These are phyloP conservation scores for Craspedostauros australis DNA, from an alignment of 108 stramenopile species.

Conservation along the genomic window DNA sequence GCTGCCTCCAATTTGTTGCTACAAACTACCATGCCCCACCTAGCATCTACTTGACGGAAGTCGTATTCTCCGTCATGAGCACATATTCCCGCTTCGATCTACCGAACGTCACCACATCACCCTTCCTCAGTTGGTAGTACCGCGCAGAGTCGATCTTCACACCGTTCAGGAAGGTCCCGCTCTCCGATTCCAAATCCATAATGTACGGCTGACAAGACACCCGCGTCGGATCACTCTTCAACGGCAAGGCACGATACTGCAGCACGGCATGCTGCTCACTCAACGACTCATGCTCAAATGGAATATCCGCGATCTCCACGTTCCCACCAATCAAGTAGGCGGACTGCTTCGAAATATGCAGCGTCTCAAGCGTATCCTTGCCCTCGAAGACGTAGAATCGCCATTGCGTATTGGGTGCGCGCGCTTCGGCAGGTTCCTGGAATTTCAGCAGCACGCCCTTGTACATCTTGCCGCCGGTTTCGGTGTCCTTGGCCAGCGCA, in stretches of 20 bases:
- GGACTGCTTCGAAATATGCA: slow-evolving; percentile 84
- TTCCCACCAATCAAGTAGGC: slow-evolving; percentile 94
- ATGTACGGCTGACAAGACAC: slow-evolving; percentile 84
- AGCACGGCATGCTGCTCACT: slow-evolving; percentile 96
- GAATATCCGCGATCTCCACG: slow-evolving; percentile 82
- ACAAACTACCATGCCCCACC: too few species aligned
- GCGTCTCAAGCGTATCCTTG: slow-evolving; percentile 60
- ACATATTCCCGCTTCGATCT: slow-evolving; percentile 92
- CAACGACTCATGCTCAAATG: slow-evolving; percentile 74
- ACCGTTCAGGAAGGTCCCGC: slow-evolving; percentile 93
- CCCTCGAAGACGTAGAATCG: slow-evolving; percentile 90
- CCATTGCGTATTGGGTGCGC: slow-evolving; percentile 88
- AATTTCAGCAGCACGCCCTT: slow-evolving; percentile 93
- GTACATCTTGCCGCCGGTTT: slow-evolving; percentile 80
- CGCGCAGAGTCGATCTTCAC: slow-evolving; percentile 83
- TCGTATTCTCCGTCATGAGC: slow-evolving; percentile 80
- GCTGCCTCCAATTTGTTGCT: too few species aligned
- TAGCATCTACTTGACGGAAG: slow-evolving; percentile 7
- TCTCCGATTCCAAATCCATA: slow-evolving; percentile 95
- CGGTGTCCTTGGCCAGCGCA: slow-evolving; percentile 84
- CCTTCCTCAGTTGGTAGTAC: slow-evolving; percentile 90
- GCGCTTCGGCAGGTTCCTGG: slow-evolving; percentile 92
- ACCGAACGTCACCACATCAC: slow-evolving; percentile 90
- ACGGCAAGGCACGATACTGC: slow-evolving; percentile 81
- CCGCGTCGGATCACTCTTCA: slow-evolving; percentile 15